Base-by-base conservation (phyloP, 192 early-diverging fungal species). In the Diversispora eburnea region DNA sequence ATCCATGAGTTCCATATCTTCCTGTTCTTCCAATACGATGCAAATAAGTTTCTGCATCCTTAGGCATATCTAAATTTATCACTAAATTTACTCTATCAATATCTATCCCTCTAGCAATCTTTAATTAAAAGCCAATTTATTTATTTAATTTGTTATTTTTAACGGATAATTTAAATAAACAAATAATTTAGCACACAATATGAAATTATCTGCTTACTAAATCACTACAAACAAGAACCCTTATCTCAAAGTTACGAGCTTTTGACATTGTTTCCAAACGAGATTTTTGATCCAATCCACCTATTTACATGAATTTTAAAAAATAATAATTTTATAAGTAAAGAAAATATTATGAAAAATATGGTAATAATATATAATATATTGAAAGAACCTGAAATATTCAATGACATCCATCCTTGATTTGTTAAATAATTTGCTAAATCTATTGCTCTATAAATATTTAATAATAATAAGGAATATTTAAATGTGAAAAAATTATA, bases 11-110 rank as follows among this genome's bases (percentile, higher is more conserved):
- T 7, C 91, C 93, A 20, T 92, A 92, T 43, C 93, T 84, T 49
- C 91, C 93, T 25, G 91, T 92, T 13, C 93, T 80, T 4, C 93
- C 93, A 9, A 92, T 85, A 17, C 93, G 84, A 62, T 95, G 93
- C 9, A 92, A 78, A 67, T 94, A 95, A 75, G 84, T 84, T 74
- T 85, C 83, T 69, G 88, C 82, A 57, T 91, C 82, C 33, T 76
- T 82, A 6, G 93, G 91, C 52, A 89, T 83, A 64, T 95, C 93
- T 75, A 92, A 85, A 74, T 92, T 90, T 47, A 95, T 78, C 0
- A 95, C 92, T 33, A 85, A 75, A 22, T 85, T 81, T 12, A 95
- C 88, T 61, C 85, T 78, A 42, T 89, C 88, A 64, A 95, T 86
- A 76, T 95, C 92, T 66, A 94, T 78, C 0, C 93, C 93, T 17